Conservation (phyloP, 768 basidiomycete genomes). For the Phylloporus scabripes region DNA sequence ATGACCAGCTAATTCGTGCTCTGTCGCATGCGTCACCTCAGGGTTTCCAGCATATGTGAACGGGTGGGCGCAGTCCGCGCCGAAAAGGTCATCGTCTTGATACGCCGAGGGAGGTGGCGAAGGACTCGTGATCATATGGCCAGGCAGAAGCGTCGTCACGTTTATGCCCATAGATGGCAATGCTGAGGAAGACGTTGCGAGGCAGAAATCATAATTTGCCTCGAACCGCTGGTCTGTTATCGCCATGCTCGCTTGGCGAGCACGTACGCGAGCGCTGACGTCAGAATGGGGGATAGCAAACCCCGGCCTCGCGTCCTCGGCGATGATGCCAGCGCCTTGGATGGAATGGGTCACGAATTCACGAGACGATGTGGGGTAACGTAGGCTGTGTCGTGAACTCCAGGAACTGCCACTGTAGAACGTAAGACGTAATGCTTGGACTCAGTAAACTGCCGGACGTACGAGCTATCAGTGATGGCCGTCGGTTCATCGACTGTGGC, state of each 20-base stretch:
- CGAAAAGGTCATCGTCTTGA: conserved; percentile 19
- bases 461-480: conserved; percentile 25
- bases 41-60: conserved; percentile 14
- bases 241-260: conserved; percentile 14
- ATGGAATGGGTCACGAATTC: conserved; percentile 17
- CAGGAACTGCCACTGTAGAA: conserved; percentile 22
- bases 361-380: conserved; percentile 23
- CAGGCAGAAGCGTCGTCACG: conserved; percentile 7
- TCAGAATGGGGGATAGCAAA: conserved; percentile 17
- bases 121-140: conserved; percentile 15
- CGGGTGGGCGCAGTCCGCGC: conserved; percentile 11
- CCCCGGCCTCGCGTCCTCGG: conserved; percentile 23
- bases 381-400: conserved; percentile 19
- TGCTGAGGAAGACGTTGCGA: conserved; percentile 8
- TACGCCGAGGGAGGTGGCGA: conserved; percentile 22
- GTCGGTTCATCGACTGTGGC: conserved; percentile 21
- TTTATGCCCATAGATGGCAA: conserved; percentile 14
- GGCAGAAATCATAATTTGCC: conserved; percentile 5
- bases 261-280: conserved; percentile 15
- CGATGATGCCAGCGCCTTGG: conserved; percentile 10
- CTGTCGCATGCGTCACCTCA: conserved; percentile 12
- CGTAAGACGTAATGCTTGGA: conserved; percentile 19
- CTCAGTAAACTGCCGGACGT: conserved; percentile 12
- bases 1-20: conserved; percentile 9
- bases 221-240: conserved; percentile 9